Conservation (phyloP, 345 rosid species). For the Rhodomyrtus tomentosa region DNA sequence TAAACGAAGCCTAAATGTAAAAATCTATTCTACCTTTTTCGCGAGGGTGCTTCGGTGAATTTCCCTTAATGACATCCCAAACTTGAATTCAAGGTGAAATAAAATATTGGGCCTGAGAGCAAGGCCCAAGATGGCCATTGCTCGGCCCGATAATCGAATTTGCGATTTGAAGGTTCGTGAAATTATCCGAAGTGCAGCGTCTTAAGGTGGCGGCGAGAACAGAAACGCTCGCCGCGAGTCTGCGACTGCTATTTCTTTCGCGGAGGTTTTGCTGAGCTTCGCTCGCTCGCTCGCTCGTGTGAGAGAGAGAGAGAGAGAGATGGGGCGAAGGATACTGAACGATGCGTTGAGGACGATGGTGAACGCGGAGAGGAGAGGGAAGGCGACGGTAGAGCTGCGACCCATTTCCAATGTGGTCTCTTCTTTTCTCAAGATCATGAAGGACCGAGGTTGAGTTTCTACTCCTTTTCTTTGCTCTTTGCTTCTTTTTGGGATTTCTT, state of each 20-base stretch:
- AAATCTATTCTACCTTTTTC: neutral
- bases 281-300: neutral
- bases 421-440: conserved; percentile 88
- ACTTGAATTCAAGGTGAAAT: neutral
- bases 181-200: neutral
- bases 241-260: neutral
- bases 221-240: neutral
- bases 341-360: conserved; percentile 80
- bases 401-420: conserved; percentile 86
- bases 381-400: conserved; percentile 61
- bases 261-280: neutral
- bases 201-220: neutral
- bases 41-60: neutral
- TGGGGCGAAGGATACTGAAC: conserved; percentile 89
- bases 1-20: neutral
- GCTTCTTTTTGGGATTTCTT: neutral
- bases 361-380: conserved; percentile 80
- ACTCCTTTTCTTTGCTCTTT: neutral
- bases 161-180: neutral
- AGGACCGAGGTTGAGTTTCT: conserved; percentile 39
- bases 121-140: neutral
- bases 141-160: neutral
- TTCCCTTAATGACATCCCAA: neutral
- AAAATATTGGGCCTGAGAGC: neutral
- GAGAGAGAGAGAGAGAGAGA: conserved; percentile 7